Conservation (phyloP, 495 filamentous ascomycete species). For the Penicillium egyptiacum region DNA sequence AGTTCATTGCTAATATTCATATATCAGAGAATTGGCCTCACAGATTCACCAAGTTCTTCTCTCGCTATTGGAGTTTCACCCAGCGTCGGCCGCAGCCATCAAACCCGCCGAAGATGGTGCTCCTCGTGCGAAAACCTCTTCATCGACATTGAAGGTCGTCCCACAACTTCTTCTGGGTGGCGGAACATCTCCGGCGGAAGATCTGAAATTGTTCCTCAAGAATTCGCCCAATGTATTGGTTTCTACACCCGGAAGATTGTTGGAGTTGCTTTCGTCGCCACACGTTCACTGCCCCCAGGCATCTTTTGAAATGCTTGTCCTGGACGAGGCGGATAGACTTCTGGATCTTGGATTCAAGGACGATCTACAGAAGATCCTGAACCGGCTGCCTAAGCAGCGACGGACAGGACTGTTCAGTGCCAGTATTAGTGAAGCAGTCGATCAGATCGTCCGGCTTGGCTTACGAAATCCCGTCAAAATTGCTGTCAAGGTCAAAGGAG, state of each 20-base stretch:
- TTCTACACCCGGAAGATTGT: slow-evolving; percentile 82
- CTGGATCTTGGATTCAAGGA: slow-evolving; percentile 95
- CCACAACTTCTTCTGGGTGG: slow-evolving; percentile 92
- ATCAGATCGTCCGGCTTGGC: slow-evolving; percentile 88
- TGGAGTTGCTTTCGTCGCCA: slow-evolving; percentile 85
- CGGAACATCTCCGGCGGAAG: slow-evolving; percentile 76
- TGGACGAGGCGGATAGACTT: slow-evolving; percentile 92
- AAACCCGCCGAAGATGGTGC: slow-evolving; percentile 54
- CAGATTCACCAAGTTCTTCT: slow-evolving; percentile 86
- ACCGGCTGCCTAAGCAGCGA: slow-evolving; percentile 84
- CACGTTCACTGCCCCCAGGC: slow-evolving; percentile 88
- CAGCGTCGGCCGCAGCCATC: slow-evolving; percentile 66
- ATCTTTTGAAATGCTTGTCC: slow-evolving; percentile 83
- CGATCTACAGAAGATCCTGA: slow-evolving; percentile 80
- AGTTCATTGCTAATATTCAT: slow-evolving; percentile 13
- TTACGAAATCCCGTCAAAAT: slow-evolving; percentile 93
- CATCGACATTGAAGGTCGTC: slow-evolving; percentile 58
- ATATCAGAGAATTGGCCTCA: slow-evolving; percentile 72
- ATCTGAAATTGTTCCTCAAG: slow-evolving; percentile 77
- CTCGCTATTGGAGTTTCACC: slow-evolving; percentile 78
- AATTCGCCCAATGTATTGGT: slow-evolving; percentile 82
- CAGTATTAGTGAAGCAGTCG: slow-evolving; percentile 85
- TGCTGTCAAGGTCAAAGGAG: slow-evolving; percentile 84
- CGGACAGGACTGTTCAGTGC: slow-evolving; percentile 94
- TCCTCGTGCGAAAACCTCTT: slow-evolving; percentile 49